These are phyloP conservation scores for Blepharisma undulans DNA, from an alignment of 169 alveolate species.

Conservation along the genomic window DNA sequence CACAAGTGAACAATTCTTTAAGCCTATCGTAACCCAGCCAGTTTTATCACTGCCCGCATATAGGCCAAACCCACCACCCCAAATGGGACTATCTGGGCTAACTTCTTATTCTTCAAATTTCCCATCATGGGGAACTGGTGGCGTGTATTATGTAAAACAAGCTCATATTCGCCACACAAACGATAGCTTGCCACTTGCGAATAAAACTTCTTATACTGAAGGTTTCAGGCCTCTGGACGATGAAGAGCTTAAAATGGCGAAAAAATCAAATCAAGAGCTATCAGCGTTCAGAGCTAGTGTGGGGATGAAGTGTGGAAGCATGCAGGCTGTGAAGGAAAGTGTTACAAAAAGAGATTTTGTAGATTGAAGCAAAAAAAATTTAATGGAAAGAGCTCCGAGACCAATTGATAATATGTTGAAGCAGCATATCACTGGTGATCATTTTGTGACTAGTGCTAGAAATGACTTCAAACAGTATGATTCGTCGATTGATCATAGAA, in stretches of 20 bases:
- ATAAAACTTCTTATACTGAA: slow-evolving; percentile 17
- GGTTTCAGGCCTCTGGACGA: neutral
- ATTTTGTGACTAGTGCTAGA: neutral
- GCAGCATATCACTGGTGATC: neutral
- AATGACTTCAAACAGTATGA: neutral
- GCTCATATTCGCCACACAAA: neutral
- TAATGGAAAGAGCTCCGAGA: neutral
- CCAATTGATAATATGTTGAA: neutral
- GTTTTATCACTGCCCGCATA: neutral
- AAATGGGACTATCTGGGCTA: neutral
- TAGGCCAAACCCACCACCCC: slow-evolving; percentile 10
- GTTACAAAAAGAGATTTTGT: neutral
- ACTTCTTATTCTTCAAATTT: slow-evolving; percentile 3
- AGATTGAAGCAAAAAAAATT: slow-evolving; percentile 3
- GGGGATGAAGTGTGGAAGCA: slow-evolving; percentile 7
- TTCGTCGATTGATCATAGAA: neutral
- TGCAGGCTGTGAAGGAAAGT: neutral
- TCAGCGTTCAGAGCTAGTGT: neutral
- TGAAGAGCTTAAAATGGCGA: slow-evolving; percentile 19
- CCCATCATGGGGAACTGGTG: slow-evolving; percentile 19
- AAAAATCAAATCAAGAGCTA: neutral
- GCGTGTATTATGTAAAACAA: slow-evolving; percentile 24
- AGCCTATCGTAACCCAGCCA: neutral
- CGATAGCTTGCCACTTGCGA: neutral
- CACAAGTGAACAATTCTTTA: neutral